Percentiles rank a stretch among this genome's conserved stretches.
These are phyloP conservation scores for Wolfiporia cocos DNA, from an alignment of 1,284 basidiomycete species.

Conservation along the genomic window DNA sequence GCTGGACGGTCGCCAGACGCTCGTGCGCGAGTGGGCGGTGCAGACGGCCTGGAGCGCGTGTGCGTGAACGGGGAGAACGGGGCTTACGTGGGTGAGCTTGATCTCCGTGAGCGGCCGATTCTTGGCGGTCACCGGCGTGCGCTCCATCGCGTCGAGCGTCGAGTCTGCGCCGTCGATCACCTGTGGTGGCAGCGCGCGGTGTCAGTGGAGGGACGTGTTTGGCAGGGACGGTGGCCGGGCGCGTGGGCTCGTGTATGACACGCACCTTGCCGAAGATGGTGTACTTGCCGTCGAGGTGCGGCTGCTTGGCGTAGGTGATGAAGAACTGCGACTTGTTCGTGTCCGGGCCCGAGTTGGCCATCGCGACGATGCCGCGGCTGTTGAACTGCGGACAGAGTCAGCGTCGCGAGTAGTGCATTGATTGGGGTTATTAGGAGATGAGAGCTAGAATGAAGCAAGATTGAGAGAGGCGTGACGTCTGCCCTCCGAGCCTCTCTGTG, in stretches of 20 bases:
- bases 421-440: slow-evolving; percentile 6
- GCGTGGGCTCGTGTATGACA: no score
- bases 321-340: slow-evolving; percentile 96
- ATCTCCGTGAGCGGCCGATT: slow-evolving; percentile 86
- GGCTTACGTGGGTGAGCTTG: slow-evolving; percentile 66
- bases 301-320: slow-evolving; percentile 88
- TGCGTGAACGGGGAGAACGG: slow-evolving; percentile 13
- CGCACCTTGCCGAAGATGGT: slow-evolving; percentile 78
- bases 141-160: slow-evolving; percentile 87
- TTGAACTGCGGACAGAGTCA: slow-evolving; percentile 84
- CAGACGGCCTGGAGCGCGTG: no score
- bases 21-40: neutral
- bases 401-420: no score
- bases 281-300: slow-evolving; percentile 91
- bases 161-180: slow-evolving; percentile 94
- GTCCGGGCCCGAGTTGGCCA: slow-evolving; percentile 93
- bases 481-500: neutral
- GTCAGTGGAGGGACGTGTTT: neutral
- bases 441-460: neutral
- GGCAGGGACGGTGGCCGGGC: slow-evolving; percentile 1
- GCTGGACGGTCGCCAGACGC: neutral
- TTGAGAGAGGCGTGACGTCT: neutral
- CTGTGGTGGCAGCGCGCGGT: slow-evolving; percentile 7
- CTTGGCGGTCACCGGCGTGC: slow-evolving; percentile 86
- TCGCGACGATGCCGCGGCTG: slow-evolving; percentile 87